Evolutionary conservation across 2,329 filamentous ascomycete genomes (phyloP).

Genomic region (Blumeriella jaapii): DNA sequence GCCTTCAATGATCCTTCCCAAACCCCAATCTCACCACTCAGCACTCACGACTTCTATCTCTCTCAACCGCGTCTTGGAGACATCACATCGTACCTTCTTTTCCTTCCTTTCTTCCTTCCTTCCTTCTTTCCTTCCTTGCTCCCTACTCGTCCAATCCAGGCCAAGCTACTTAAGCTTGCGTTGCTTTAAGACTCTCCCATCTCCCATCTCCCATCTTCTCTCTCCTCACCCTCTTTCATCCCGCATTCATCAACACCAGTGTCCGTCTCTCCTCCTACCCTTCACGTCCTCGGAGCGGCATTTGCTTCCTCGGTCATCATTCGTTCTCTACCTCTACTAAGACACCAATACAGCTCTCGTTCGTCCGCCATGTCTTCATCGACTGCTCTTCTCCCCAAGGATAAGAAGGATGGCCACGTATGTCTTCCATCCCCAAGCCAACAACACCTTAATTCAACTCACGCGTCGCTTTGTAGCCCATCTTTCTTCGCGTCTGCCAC

Average conservation of each 20-base stretch:
- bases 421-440: slow-evolving; percentile 1
- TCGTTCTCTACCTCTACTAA: too few species aligned
- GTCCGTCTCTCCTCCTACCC: neutral
- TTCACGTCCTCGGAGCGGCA: neutral
- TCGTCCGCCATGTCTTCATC: slow-evolving; percentile 24
- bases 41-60: too few species aligned
- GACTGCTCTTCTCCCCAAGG: slow-evolving; percentile 26
- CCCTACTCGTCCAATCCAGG: neutral
- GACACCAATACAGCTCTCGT: too few species aligned
- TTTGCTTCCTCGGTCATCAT: slow-evolving; percentile 2
- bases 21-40: too few species aligned
- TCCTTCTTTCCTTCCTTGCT: slow-evolving; percentile 1
- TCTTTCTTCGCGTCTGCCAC: slow-evolving; percentile 28
- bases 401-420: slow-evolving; percentile 22
- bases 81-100: too few species aligned
- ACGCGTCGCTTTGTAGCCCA: slow-evolving; percentile 18
- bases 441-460: slow-evolving; percentile 5
- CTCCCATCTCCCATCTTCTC: slow-evolving; percentile 1
- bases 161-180: neutral
- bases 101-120: too few species aligned
- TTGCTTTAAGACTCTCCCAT: neutral
- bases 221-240: slow-evolving; percentile 3
- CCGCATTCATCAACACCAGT: slow-evolving; percentile 7
- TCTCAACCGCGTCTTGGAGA: too few species aligned
- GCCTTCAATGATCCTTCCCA: too few species aligned